phyloP scores from a whole-genome alignment of 176 grass and related monocot species.

The Sorghum bicolor region Sorghum_bicolor_NCBIv3 NC_012870.2:19445001-19445500 shows the following conservation, averaged over 20 bases:
- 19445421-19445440: conserved; percentile 1
- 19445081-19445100: no score
- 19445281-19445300: conserved; percentile 18
- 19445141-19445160: neutral
- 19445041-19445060: no score
- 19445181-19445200: conserved; percentile 25
- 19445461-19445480: neutral
- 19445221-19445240: conserved; percentile 26
- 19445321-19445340: conserved; percentile 16
- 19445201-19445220: conserved; percentile 21
- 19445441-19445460: neutral
- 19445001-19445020: neutral
- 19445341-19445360: conserved; percentile 6
- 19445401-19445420: conserved; percentile 9
- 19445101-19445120: no score
- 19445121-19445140: conserved; percentile 34
- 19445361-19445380: conserved; percentile 25
- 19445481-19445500: no score
- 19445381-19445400: neutral
- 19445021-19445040: neutral
- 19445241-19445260: conserved; percentile 3
- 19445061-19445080: no score
- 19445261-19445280: neutral
- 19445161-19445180: conserved; percentile 29
- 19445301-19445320: neutral